Evolutionary conservation across 306 rosid species (phyloP).

Genomic region (Fagus crenata): DNA sequence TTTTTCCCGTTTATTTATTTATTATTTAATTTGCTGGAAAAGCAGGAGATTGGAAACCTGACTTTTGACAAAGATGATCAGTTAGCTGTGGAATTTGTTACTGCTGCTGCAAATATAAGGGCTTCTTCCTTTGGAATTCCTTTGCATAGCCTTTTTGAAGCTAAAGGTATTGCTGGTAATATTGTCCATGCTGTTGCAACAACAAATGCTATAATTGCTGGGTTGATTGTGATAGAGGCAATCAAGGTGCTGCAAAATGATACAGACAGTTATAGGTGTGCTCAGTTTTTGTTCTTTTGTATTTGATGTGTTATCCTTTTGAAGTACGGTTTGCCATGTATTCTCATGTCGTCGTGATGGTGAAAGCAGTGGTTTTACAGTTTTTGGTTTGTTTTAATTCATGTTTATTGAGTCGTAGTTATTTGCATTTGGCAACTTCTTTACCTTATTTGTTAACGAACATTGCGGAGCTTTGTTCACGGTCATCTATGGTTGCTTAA

Average conservation of each 20-base stretch:
- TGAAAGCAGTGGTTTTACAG: slow-evolving; percentile 9
- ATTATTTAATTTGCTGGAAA: slow-evolving; percentile 14
- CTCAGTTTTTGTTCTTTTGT: slow-evolving; percentile 23
- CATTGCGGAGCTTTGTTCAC: slow-evolving; percentile 9
- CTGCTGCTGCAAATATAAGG: slow-evolving; percentile 94
- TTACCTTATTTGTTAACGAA: slow-evolving; percentile 8
- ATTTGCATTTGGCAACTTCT: background rate
- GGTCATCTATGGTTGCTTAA: background rate
- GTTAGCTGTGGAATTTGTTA: slow-evolving; percentile 94
- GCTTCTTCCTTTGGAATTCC: slow-evolving; percentile 94
- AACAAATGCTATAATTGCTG: slow-evolving; percentile 94
- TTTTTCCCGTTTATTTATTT: background rate
- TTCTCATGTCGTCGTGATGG: background rate
- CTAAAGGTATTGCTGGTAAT: slow-evolving; percentile 98
- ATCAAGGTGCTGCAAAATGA: slow-evolving; percentile 87
- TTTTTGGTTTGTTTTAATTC: background rate
- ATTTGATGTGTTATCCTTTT: slow-evolving; percentile 5
- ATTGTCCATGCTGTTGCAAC: slow-evolving; percentile 99
- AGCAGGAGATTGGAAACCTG: slow-evolving; percentile 85
- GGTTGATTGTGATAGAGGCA: slow-evolving; percentile 96
- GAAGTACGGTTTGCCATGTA: background rate
- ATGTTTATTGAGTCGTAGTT: background rate
- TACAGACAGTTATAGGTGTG: slow-evolving; percentile 69
- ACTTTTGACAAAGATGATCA: slow-evolving; percentile 98
- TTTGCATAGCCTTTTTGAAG: slow-evolving; percentile 94